phyloP scores from a whole-genome alignment of 2,329 filamentous ascomycete genomes.

The Coniochaeta sp. region DNA sequence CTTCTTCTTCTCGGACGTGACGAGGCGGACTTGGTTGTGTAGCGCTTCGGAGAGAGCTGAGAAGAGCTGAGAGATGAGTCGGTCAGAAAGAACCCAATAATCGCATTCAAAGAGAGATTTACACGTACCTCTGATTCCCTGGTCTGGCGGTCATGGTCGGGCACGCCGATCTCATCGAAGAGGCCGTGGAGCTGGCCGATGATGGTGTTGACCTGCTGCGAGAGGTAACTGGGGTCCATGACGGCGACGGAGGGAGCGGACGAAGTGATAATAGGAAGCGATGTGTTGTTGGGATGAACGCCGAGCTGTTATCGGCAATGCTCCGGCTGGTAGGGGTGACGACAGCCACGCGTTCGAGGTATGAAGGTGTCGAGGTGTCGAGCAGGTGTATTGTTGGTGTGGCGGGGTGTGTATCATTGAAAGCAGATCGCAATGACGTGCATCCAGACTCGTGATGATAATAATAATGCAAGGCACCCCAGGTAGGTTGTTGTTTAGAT shows the following conservation, averaged over 20 bases:
- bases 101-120: background rate
- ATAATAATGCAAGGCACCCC: too few relatives aligned
- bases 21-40: conserved; percentile 78
- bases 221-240: conserved; percentile 90
- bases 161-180: conserved; percentile 97
- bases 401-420: conserved; percentile 15
- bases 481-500: conserved; percentile 13
- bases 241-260: background rate
- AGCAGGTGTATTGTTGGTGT: conserved; percentile 6
- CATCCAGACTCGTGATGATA: background rate
- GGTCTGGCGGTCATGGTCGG: conserved; percentile 82
- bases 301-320: background rate
- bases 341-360: background rate
- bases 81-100: conserved; percentile 8
- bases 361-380: conserved; percentile 5
- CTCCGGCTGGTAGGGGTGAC: background rate
- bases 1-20: conserved; percentile 81
- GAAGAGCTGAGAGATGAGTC: conserved; percentile 59
- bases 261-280: background rate
- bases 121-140: conserved; percentile 76
- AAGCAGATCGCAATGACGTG: conserved; percentile 4
- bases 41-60: conserved; percentile 84
- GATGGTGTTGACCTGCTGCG: conserved; percentile 91
- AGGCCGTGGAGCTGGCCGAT: conserved; percentile 88
- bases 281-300: background rate